These are phyloP conservation scores for Dendrobium catenatum DNA, from an alignment of 106 monocot species.

Conservation along the genomic window DNA sequence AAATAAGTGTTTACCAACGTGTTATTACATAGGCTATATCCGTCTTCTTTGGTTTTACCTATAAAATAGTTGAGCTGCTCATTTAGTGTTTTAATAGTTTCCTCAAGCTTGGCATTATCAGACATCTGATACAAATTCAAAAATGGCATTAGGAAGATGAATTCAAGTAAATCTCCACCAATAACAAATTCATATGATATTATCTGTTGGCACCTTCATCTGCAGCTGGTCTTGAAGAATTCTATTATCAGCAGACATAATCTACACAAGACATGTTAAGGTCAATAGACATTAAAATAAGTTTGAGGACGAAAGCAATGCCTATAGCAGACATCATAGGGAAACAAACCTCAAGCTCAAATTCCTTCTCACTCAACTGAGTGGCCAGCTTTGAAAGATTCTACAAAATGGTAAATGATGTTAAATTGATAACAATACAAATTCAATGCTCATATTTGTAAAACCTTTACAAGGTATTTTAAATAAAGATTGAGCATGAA, in stretches of 20 bases:
- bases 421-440: neutral
- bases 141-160: constrained; percentile 1
- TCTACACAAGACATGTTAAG: constrained; percentile 29
- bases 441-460: neutral
- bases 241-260: constrained; percentile 95
- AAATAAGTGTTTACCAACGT: constrained; percentile 12
- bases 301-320: neutral
- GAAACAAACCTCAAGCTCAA: constrained; percentile 85
- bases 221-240: constrained; percentile 93
- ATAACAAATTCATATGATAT: neutral
- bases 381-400: constrained; percentile 56
- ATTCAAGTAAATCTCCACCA: constrained; percentile 4
- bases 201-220: constrained; percentile 52
- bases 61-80: constrained; percentile 48
- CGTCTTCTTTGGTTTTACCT: constrained; percentile 14
- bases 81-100: constrained; percentile 51
- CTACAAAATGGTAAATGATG: constrained; percentile 27
- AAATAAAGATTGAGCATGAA: neutral
- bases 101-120: constrained; percentile 72
- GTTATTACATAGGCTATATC: constrained; percentile 14
- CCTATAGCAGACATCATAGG: neutral
- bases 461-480: neutral
- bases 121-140: constrained; percentile 36
- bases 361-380: constrained; percentile 87
- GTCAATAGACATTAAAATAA: constrained; percentile 8